Evolutionary conservation across 352 stramenopile genomes (phyloP), one percentile per base, ranked within the genome.

Genomic region (Phytophthora nicotianae): DNA sequence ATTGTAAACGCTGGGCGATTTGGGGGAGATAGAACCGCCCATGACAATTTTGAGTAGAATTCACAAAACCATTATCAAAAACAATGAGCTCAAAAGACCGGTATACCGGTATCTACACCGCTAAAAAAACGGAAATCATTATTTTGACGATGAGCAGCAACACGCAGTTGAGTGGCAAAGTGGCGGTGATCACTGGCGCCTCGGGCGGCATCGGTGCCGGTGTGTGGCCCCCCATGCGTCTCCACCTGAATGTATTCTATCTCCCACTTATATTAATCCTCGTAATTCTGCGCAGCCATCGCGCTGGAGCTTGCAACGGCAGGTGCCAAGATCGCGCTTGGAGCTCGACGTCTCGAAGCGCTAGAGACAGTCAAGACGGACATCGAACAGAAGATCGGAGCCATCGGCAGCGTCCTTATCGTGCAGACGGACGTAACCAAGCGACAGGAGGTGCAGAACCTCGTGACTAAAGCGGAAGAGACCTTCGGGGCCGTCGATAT

Each of bases 141-240:
- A n/a, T 61, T 54, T 56, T 17, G 29, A 53, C 26, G 32, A 72
- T 68, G 64, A 72, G 58, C 37, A 64, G 43, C 60, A 62, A 56
- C 19, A 58, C 71, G 65, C 61, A 72, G 24, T 71, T 98, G 53
- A 63, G 58, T 11, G 72, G 72, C 35, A 96, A 97, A 66, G 83
- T 97, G 48, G 90, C 80, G 5, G 69, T 97, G 40, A 84, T 98
- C 43, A 95, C 90, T 17, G 91, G 91, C 45, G 92, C 90, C 6
- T 96, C 90, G 0, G 90, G 78, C 9, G 92, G 92, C 35, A 97
- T 98, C 53, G 91, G 93, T 29, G 79, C 79, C 46, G 78, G 75
- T 83, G 29, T 14, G 53, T 33, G 29, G 13, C 13, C 5, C 37
- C 17, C 16, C 0, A 20, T 11, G 3, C 17, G 7, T 29, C 21